Conservation (phyloP, 2,329 filamentous ascomycete genomes). For the Colletotrichum lentis region DNA sequence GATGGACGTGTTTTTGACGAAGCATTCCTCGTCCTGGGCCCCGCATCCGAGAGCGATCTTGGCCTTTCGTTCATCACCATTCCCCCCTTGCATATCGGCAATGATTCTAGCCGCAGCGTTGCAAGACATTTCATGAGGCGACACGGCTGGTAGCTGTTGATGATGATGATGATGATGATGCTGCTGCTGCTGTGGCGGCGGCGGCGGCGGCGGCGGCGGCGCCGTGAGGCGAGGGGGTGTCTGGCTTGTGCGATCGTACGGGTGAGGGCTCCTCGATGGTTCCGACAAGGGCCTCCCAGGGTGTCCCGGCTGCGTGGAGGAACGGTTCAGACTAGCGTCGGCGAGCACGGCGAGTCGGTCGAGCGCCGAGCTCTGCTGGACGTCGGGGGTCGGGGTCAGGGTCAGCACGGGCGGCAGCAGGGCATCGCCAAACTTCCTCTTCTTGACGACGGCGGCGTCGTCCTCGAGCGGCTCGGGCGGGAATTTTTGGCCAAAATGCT, state of each 20-base stretch:
- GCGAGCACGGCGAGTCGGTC: conserved; percentile 52
- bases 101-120: conserved; percentile 50
- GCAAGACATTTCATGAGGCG: conserved; percentile 48
- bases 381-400: conserved; percentile 32
- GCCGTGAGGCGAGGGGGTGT: conserved; percentile 35
- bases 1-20: conserved; percentile 48
- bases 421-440: conserved; percentile 27
- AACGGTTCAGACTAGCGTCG: conserved; percentile 44
- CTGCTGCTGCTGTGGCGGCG: background rate
- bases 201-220: background rate
- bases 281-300: conserved; percentile 41
- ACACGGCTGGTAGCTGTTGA: conserved; percentile 36
- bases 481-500: conserved; percentile 29
- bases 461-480: conserved; percentile 10
- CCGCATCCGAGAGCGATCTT: conserved; percentile 46
- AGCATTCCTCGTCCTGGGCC: conserved; percentile 42
- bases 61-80: conserved; percentile 42
- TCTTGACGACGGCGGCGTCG: background rate
- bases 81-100: conserved; percentile 51
- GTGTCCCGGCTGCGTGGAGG: conserved; percentile 37
- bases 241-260: conserved; percentile 20
- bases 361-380: conserved; percentile 39
- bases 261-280: conserved; percentile 38
- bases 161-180: background rate
- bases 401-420: conserved; percentile 32